Evolutionary conservation across 2,329 filamentous ascomycete species (phyloP), one percentile per base, ranked within the genome.

Genomic region (Fusarium phyllophilum): DNA sequence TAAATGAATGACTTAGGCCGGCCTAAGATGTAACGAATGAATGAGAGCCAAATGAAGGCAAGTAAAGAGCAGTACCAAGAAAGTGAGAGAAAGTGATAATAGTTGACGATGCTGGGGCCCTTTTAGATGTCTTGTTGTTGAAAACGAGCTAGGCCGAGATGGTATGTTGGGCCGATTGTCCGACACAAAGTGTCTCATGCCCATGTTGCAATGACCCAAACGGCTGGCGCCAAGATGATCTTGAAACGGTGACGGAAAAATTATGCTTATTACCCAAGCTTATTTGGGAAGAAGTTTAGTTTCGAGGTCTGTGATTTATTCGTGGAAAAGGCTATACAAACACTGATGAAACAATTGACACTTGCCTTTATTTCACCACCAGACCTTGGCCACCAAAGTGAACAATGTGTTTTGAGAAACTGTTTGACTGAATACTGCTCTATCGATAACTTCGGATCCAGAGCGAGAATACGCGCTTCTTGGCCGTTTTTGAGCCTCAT

Each of bases 1-100:
- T 60, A 22, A 60, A 60, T 34, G 57, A 60, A 54, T 60, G 57
- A 55, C 57, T 60, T 60, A 60, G 57, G 57, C 57, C 57, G 57
- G 57, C 57, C 57, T 54, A 60, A 60, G 57, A 29, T 39, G 57
- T n/a, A 60, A 60, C 8, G 46, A 60, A 54, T 34, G 36, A 60
- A 52, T 13, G n/a, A 60, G 57, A 52, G 57, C n/a, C 6, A 5
- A 60, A 55, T 31, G n/a, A 60, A 60, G 22, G 36, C 55, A 60
- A 54, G 57, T 55, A 15, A 54, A 60, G n/a, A 52, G 22, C 33
- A 41, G 22, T 24, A n/a, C 12, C 46, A 18, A 54, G 15, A 26
- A 54, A 54, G 22, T 4, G n/a, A 31, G 33, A 29, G 42, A 48
- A 6, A 22, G 34, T n/a, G 0, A 41, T 39, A 1, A 8, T 54